Evolutionary conservation across 306 rosid genomes (phyloP).

Genomic region (Begonia loranthoides): DNA sequence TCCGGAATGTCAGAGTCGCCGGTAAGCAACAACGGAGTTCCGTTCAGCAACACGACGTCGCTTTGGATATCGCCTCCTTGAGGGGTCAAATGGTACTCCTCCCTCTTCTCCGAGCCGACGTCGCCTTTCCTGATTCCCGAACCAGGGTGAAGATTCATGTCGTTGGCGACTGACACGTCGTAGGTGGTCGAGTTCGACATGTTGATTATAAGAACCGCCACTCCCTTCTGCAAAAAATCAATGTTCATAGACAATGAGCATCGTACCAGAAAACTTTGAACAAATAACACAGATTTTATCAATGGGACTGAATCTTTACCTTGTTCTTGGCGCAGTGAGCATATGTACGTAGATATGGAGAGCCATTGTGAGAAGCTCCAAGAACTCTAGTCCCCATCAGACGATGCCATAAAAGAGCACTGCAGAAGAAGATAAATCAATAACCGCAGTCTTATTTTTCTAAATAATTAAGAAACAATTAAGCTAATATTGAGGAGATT

Average conservation of each 20-base stretch:
- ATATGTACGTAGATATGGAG: constrained; percentile 11
- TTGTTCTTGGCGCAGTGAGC: constrained; percentile 12
- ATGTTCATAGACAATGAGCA: too few species aligned
- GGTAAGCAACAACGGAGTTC: constrained; percentile 29
- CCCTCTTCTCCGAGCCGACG: constrained; percentile 9
- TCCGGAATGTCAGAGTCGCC: constrained; percentile 24
- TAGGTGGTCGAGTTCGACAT: constrained; percentile 31
- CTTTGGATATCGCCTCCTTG: constrained; percentile 41
- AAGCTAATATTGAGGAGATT: not conserved
- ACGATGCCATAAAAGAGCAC: constrained; percentile 12
- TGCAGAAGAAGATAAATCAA: not conserved
- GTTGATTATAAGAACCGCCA: constrained; percentile 45
- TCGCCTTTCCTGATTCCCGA: not conserved
- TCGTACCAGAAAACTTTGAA: too few species aligned
- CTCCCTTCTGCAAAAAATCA: constrained; percentile 31
- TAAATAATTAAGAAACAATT: not conserved
- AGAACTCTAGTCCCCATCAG: constrained; percentile 10
- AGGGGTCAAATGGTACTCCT: constrained; percentile 59
- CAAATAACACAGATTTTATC: too few species aligned
- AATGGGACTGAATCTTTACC: not conserved
- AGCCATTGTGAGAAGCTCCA: not conserved
- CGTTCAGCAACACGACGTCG: constrained; percentile 33
- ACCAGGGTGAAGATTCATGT: constrained; percentile 15
- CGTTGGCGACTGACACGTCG: constrained; percentile 15
- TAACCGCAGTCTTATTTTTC: too few species aligned